Base-by-base conservation (phyloP, 345 rosid species). In the Gossypium rotundifolium region DNA sequence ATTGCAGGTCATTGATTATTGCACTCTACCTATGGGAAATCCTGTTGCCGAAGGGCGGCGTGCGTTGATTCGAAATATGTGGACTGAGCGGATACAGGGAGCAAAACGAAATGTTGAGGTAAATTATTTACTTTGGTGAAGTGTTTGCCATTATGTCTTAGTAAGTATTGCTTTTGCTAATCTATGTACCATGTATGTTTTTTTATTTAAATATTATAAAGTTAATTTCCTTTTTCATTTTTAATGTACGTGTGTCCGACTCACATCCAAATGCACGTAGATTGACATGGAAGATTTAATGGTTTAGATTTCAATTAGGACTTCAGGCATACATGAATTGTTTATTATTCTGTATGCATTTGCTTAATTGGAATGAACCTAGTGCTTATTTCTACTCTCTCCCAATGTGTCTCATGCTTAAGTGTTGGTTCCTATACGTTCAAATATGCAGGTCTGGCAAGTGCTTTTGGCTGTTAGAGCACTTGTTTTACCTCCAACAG, bases 41-140 rank as follows among this genome's bases (percentile, higher is more conserved):
- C 71, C 87, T 48, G 94, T 91, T 64, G 88, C 97, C 60, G 98
- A 93, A 76, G 95, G 88, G 71, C 89, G 98, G 76, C 89, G 89
- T 61, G 89, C 93, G 59, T 89, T 95, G 77, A 88, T 95, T 72
- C 94, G 97, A 73, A 90, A 91, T 82, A 95, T 95, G 99, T 95
- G 99, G 99, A 90, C 97, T 71, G 93, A 95, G 74, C 84, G 99
- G 73, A 95, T 95, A 79, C 93, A 90, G 81, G 99, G 99, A 80
- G 84, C 89, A 49, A 95, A 90, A 81, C 90, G 97, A 29, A 95
- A 95, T 82, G 99, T 95, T 81, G 99, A 95, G 96, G 99, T 93
- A 89, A 59, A 78, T 61, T 52, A 11, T 71, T 33, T 9, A 61
- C 59, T 48, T 48, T 25, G 57, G 3, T 4, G 29, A 68, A 48